Conservation (phyloP, 306 rosid species). For the Argentina anserina region DNA sequence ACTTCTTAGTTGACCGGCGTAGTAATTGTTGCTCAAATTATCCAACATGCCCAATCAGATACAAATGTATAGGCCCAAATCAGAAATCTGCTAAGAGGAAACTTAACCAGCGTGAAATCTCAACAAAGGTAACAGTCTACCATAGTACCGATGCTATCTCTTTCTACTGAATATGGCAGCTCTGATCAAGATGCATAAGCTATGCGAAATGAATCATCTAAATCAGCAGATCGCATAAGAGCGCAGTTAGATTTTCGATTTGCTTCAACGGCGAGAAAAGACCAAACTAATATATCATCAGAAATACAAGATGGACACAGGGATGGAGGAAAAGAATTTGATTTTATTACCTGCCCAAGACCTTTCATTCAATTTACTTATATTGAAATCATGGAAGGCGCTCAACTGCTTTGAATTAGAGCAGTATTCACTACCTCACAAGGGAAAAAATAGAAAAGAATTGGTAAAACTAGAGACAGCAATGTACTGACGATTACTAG, state of each 20-base stretch:
- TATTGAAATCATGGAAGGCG: constrained; percentile 44
- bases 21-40: too few species aligned
- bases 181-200: not conserved
- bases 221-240: too few species aligned
- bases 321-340: constrained; percentile 16
- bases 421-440: constrained; percentile 18
- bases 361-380: constrained; percentile 42
- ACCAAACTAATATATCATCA: not conserved
- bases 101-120: too few species aligned
- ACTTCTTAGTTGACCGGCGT: too few species aligned
- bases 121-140: too few species aligned
- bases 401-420: constrained; percentile 22
- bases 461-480: constrained; percentile 21
- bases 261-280: not conserved
- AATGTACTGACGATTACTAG: constrained; percentile 50
- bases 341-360: constrained; percentile 38
- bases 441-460: constrained; percentile 41
- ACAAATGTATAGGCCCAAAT: too few species aligned
- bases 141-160: too few species aligned
- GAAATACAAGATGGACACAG: not conserved
- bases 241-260: not conserved
- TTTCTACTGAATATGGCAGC: not conserved
- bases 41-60: too few species aligned
- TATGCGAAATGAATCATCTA: not conserved
- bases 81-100: too few species aligned